Evolutionary conservation across 2,329 filamentous ascomycete genomes (phyloP), one percentile per base, ranked within the genome.

Genomic region (Verticillium alfalfae): DNA sequence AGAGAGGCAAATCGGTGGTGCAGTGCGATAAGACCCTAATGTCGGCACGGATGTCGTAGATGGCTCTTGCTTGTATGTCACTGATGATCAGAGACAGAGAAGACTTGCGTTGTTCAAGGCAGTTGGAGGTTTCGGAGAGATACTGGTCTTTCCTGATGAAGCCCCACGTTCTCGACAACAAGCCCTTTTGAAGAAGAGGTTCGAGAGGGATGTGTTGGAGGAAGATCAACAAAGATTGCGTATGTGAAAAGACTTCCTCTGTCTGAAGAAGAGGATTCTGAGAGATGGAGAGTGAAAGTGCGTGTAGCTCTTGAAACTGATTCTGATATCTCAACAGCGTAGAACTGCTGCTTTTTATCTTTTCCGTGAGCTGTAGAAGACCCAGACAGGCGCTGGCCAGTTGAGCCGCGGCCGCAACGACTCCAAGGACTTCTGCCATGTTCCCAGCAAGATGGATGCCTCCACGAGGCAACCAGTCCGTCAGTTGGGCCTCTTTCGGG

Each of bases 61-160:
- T n/a, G 13, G 55, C 55, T 57, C 34, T 36, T 18, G 71, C 78
- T 9, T 80, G 67, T 0, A 68, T 66, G 3, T 66, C 61, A 0
- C 66, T 61, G 0, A 69, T 69, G 0, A 60, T 34, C 0, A 69
- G n/a, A 0, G 60, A 67, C 0, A 69, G 63, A 0, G 57, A 67
- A 6, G 65, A 60, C 9, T 69, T 69, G 10, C 65, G 67, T 1
- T 63, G 18, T 12, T 69, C 67, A 1, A 69, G 62, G 2, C 15
- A 61, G 0, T 41, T 56, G 54, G 67, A 69, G 2, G 57, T 60
- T 5, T 69, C 66, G 0, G 64, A 6, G 16, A 69, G 63, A 1
- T 69, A 64, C 59, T 63, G 62, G 1, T 68, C 67, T 6, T 0
- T 61, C 1, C 60, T 63, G 0, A 69, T 0, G 0, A 69, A 22